phyloP scores from a whole-genome alignment of 2,329 filamentous ascomycete species.

The Onygenales sp. region DNA sequence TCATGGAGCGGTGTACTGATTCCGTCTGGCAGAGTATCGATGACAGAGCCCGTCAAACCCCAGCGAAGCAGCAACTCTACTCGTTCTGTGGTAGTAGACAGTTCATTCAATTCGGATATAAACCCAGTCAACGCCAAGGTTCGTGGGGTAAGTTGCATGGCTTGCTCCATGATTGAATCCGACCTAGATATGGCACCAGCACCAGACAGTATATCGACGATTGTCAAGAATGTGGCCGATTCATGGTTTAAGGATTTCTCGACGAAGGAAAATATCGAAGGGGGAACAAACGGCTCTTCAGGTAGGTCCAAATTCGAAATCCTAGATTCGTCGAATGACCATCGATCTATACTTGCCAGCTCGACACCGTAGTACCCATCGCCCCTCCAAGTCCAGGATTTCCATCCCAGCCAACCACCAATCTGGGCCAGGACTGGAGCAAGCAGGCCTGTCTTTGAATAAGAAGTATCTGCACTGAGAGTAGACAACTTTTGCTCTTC shows the following conservation, averaged over 20 bases:
- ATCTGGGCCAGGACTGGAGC: constrained; percentile 73
- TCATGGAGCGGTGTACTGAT: constrained; percentile 74
- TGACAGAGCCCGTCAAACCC: constrained; percentile 51
- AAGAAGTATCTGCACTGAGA: constrained; percentile 40
- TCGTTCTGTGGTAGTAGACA: constrained; percentile 48
- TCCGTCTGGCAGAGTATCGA: constrained; percentile 79
- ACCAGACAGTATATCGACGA: constrained; percentile 39
- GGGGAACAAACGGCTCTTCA: constrained; percentile 44
- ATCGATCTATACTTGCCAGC: constrained; percentile 44
- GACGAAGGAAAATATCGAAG: constrained; percentile 51
- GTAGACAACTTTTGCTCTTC: constrained; percentile 82
- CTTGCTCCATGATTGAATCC: constrained; percentile 26
- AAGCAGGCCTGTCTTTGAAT: constrained; percentile 42
- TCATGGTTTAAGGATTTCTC: constrained; percentile 29
- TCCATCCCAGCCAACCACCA: constrained; percentile 70
- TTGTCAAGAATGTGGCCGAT: constrained; percentile 37
- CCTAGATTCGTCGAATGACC: constrained; percentile 46
- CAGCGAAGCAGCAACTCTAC: constrained; percentile 66
- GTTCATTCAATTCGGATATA: constrained; percentile 47
- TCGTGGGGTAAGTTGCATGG: constrained; percentile 46
- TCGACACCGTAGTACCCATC: constrained; percentile 53
- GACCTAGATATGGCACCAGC: constrained; percentile 20
- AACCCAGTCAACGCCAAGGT: constrained; percentile 62
- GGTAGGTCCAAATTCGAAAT: constrained; percentile 37
- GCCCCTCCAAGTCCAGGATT: constrained; percentile 46